Evolutionary conservation across 345 rosid genomes (phyloP), one percentile per base, ranked within the genome.

Genomic region (Gossypium thurberi): DNA sequence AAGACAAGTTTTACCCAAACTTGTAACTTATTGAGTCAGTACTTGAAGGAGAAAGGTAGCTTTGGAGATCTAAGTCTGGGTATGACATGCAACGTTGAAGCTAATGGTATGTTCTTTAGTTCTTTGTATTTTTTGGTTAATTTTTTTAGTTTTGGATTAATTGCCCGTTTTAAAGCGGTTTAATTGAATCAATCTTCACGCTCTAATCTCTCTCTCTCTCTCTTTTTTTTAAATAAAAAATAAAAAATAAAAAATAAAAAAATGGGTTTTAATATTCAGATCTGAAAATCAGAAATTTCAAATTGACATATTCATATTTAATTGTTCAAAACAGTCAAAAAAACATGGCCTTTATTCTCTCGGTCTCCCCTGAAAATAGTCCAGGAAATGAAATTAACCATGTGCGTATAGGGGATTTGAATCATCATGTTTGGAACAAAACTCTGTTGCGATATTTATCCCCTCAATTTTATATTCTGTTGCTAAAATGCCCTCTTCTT

Each of bases 51-150:
- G 87, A 86, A 77, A 50, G 89, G 94, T 48, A 77, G 86, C 66
- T 84, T 89, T 48, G 92, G 91, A 81, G 96, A 87, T 82, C 94
- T 90, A n/a, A 74, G 73, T 73, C 89, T 91, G 48, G 96, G 91
- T 1, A 85, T 86, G 79, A 69, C 91, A 25, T 81, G 87, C 86
- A 76, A 75, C 78, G 73, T 65, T 40, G 86, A 85, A 9, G 70
- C 78, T 28, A 85, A 84, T 58, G 87, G 90, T 87, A 78, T 25
- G 28, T 58, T 56, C 68, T 53, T 20, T 55, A 15, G 7, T 63
- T 74, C 57, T 21, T 3, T 23, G 13, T 58, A 8, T 70, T 17
- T 48, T 47, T 68, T 4, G 18, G 12, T 50, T 13, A 28, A 68
- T 12, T 18, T 3, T 26, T 50, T 68, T 33, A 33, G 40, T 33